Evolutionary conservation across 2,329 filamentous ascomycete genomes (phyloP).

Genomic region (Trichoderma simmonsii): DNA sequence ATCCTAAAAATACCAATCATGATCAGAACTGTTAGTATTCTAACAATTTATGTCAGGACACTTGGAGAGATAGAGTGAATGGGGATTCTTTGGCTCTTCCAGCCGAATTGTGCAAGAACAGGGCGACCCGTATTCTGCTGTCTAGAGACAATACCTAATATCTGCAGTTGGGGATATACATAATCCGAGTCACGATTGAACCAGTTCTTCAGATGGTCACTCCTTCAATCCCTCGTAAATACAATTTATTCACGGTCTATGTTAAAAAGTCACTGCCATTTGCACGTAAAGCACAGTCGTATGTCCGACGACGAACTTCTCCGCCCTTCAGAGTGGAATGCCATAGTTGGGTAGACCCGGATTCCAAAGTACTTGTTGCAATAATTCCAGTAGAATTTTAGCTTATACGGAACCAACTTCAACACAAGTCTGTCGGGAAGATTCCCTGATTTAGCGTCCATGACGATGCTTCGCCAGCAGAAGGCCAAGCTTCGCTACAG

Average conservation of each 20-base stretch:
- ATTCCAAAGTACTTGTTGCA: not conserved
- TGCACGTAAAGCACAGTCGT: not conserved
- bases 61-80: not conserved
- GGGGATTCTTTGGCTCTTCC: too few species aligned
- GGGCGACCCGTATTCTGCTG: not conserved
- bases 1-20: too few species aligned
- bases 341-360: accelerated
- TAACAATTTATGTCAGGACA: not conserved
- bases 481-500: not conserved
- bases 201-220: too few species aligned
- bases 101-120: too few species aligned
- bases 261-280: not conserved
- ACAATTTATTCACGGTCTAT: not conserved
- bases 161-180: not conserved
- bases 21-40: too few species aligned
- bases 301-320: not conserved
- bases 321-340: not conserved
- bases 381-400: not conserved
- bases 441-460: not conserved
- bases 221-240: not conserved
- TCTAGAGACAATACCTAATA: accelerated
- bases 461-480: not conserved
- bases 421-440: not conserved
- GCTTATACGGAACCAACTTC: not conserved
- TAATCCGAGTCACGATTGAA: not conserved